These are phyloP conservation scores for Linaria vulgaris DNA, from an alignment of 257 asterid species.

Conservation along the genomic window DNA sequence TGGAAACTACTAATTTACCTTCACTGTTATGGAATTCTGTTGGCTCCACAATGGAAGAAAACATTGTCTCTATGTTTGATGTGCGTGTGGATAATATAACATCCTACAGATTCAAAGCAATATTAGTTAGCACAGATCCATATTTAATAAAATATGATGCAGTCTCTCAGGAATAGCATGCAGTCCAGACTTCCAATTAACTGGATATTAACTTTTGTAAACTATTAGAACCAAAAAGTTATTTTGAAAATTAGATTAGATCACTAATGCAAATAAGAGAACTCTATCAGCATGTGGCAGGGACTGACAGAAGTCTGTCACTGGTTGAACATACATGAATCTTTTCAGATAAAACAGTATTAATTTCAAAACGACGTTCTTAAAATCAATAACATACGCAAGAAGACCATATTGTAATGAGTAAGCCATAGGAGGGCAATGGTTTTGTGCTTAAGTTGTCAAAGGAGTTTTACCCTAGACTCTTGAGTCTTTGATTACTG, in stretches of 20 bases:
- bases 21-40: conserved; percentile 42
- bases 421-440: too few species aligned
- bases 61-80: conserved; percentile 70
- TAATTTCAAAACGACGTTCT: neutral
- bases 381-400: too few species aligned
- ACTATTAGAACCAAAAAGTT: neutral
- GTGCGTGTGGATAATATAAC: conserved; percentile 45
- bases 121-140: conserved; percentile 23
- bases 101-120: conserved; percentile 44
- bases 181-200: neutral
- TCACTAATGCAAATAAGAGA: neutral
- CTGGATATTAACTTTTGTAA: too few species aligned
- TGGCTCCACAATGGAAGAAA: conserved; percentile 73
- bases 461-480: too few species aligned
- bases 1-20: conserved; percentile 43
- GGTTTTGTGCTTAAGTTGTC: too few species aligned
- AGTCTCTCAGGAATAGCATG: conserved; percentile 13
- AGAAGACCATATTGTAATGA: too few species aligned
- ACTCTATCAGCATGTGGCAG: too few species aligned
- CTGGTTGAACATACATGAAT: too few species aligned
- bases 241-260: neutral
- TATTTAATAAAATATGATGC: neutral
- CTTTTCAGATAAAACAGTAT: neutral
- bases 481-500: too few species aligned
- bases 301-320: too few species aligned